Percentiles rank a stretch among this genome's conserved stretches.
phyloP scores from a whole-genome alignment of 805 yeast species.

The Pichia cephalocereana region DNA sequence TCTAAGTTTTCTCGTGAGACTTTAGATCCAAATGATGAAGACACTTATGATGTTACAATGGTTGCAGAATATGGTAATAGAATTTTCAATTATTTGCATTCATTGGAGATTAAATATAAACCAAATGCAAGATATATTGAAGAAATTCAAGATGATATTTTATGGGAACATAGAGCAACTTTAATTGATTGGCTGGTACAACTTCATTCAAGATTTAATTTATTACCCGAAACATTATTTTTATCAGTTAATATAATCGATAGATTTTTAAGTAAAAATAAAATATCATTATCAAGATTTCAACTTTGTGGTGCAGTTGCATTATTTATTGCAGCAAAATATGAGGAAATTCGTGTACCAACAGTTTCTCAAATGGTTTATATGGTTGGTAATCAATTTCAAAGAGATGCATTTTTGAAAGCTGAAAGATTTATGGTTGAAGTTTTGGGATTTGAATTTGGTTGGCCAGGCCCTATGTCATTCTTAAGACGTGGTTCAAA shows the following conservation, averaged over 20 bases:
- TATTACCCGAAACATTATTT: conserved; percentile 78
- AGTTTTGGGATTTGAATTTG: conserved; percentile 62
- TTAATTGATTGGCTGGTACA: conserved; percentile 87
- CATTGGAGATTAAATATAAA: conserved; percentile 58
- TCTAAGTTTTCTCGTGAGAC: conserved; percentile 39
- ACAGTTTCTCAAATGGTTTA: conserved; percentile 75
- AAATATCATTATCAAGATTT: conserved; percentile 73
- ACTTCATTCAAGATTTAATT: conserved; percentile 71
- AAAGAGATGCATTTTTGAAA: conserved; percentile 64
- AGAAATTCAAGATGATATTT: conserved; percentile 62
- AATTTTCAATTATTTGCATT: conserved; percentile 71
- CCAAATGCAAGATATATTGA: conserved; percentile 73
- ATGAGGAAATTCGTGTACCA: conserved; percentile 88
- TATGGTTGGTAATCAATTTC: conserved; percentile 75
- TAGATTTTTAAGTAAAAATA: conserved; percentile 62
- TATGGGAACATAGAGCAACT: conserved; percentile 67
- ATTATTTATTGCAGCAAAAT: conserved; percentile 84
- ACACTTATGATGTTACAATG: conserved; percentile 80
- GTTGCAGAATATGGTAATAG: conserved; percentile 87
- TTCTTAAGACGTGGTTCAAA: conserved; percentile 81
- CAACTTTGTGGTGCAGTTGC: conserved; percentile 93
- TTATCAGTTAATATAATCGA: conserved; percentile 81
- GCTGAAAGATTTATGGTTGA: conserved; percentile 77
- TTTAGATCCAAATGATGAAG: conserved; percentile 72
- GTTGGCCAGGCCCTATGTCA: conserved; percentile 86